These are phyloP conservation scores for Circinella minor DNA, from an alignment of 371 early-diverging fungal genomes.

Conservation along the genomic window DNA sequence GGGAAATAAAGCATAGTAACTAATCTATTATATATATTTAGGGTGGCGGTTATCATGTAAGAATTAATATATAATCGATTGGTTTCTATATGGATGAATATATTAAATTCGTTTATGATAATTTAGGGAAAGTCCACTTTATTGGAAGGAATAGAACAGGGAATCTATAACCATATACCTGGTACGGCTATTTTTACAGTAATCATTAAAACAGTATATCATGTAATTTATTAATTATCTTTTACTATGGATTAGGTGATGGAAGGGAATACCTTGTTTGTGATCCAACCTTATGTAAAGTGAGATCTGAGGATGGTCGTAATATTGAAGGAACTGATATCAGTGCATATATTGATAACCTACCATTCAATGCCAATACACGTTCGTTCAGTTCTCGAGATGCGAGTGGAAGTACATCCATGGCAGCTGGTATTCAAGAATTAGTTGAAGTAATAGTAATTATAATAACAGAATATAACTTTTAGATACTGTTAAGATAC, in stretches of 20 bases:
- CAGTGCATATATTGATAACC: slow-evolving; percentile 53
- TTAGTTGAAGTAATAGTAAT: slow-evolving; percentile 36
- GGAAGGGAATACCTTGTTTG: slow-evolving; percentile 57
- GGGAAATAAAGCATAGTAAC: neutral
- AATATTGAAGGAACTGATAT: slow-evolving; percentile 46
- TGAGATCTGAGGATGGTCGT: slow-evolving; percentile 59
- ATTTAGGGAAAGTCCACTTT: slow-evolving; percentile 54
- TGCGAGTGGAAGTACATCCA: slow-evolving; percentile 62
- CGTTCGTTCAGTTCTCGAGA: slow-evolving; percentile 39
- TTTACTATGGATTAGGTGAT: slow-evolving; percentile 28
- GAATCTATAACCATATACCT: slow-evolving; percentile 53
- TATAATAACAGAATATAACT: too few species aligned
- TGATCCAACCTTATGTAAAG: slow-evolving; percentile 30
- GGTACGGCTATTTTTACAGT: neutral
- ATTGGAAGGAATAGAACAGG: slow-evolving; percentile 50
- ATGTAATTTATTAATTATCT: too few species aligned
- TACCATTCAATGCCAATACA: slow-evolving; percentile 48
- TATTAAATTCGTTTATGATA: too few species aligned
- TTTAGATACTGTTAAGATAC: neutral
- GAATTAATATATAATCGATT: neutral
- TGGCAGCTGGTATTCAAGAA: slow-evolving; percentile 63
- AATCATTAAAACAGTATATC: too few species aligned
- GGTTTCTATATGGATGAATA: too few species aligned
- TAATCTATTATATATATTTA: neutral
- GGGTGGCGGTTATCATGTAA: slow-evolving; percentile 60